Percentiles rank a stretch among this genome's conserved stretches.
phyloP scores from a whole-genome alignment of 2,329 filamentous ascomycete genomes.

The Balansia obtecta region DNA sequence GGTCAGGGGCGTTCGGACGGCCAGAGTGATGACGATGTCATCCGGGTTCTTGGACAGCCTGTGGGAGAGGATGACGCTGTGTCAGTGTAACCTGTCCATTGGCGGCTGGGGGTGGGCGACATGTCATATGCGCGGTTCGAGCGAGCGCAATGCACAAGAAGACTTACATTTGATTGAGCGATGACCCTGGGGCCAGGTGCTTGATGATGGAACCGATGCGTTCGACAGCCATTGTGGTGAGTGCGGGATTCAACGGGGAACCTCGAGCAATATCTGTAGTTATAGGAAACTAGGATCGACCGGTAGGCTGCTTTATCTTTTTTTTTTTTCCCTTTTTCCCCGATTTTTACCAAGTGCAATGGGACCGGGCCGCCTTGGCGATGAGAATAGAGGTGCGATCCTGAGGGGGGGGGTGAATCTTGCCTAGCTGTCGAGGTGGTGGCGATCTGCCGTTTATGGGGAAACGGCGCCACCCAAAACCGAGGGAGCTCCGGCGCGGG shows the following conservation, averaged over 20 bases:
- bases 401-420: not conserved
- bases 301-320: no score
- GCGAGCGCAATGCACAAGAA: not conserved
- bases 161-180: slow-evolving; percentile 65
- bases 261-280: no score
- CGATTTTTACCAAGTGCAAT: no score
- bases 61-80: not conserved
- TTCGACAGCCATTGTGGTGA: slow-evolving; percentile 60
- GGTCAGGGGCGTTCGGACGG: slow-evolving; percentile 74
- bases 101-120: not conserved
- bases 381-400: not conserved
- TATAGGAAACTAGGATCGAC: no score
- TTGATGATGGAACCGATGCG: slow-evolving; percentile 78
- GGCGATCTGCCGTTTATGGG: slow-evolving; percentile 8
- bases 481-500: slow-evolving; percentile 13
- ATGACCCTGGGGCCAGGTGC: slow-evolving; percentile 66
- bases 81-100: not conserved
- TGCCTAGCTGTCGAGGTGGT: not conserved
- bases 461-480: slow-evolving; percentile 11
- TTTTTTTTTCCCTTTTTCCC: not conserved
- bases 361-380: not conserved
- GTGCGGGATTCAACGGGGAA: not conserved
- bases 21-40: slow-evolving; percentile 92
- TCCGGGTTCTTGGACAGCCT: slow-evolving; percentile 89
- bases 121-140: not conserved